These are phyloP conservation scores for Macrophomina phaseolina DNA, from an alignment of 2,329 filamentous ascomycete species.

Conservation along the genomic window DNA sequence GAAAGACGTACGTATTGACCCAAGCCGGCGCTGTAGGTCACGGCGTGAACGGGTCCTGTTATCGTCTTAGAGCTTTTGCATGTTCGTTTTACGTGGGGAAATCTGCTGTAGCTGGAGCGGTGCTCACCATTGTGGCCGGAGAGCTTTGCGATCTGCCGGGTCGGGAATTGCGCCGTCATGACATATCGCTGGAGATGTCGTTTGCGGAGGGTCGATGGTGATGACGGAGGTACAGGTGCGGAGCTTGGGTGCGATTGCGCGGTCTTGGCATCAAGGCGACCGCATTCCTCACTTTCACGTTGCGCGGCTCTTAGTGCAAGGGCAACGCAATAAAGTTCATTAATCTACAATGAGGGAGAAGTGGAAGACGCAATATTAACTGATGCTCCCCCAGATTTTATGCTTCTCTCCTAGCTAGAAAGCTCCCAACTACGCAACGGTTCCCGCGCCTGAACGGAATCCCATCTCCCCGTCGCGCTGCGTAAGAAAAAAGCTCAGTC, in stretches of 20 bases:
- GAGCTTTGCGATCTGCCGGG: slow-evolving; percentile 46
- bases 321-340: slow-evolving; percentile 23
- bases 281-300: not conserved
- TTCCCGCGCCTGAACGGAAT: slow-evolving; percentile 23
- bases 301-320: not conserved
- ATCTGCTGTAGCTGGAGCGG: no score
- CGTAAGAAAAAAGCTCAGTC: slow-evolving; percentile 10
- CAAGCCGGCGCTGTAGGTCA: slow-evolving; percentile 56
- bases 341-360: slow-evolving; percentile 27
- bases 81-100: not conserved
- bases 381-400: slow-evolving; percentile 26
- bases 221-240: not conserved
- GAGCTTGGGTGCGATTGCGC: slow-evolving; percentile 15
- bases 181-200: slow-evolving; percentile 30
- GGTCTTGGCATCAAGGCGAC: slow-evolving; percentile 1
- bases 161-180: slow-evolving; percentile 48
- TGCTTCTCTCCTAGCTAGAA: slow-evolving; percentile 25
- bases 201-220: not conserved
- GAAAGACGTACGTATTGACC: slow-evolving; percentile 50
- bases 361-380: slow-evolving; percentile 27
- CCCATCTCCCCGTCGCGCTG: slow-evolving; percentile 12
- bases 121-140: slow-evolving; percentile 46
- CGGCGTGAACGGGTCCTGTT: slow-evolving; percentile 54
- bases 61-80: slow-evolving; percentile 27
- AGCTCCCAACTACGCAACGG: slow-evolving; percentile 23